A percentile compares a stretch with the other conserved stretches of the same genome.
These are phyloP conservation scores for Spongospora subterranea DNA, from an alignment of 208 protist species.

Conservation along the genomic window DNA sequence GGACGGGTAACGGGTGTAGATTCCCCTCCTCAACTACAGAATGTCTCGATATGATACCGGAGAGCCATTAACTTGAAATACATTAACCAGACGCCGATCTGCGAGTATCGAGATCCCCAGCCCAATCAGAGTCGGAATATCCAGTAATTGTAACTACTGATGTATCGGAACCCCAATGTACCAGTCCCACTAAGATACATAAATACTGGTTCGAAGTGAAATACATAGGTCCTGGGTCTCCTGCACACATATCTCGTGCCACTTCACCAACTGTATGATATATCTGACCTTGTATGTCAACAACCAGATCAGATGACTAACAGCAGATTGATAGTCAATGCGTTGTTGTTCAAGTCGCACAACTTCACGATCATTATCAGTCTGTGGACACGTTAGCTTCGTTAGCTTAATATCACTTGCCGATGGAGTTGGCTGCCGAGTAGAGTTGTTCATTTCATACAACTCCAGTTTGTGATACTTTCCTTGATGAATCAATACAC, in stretches of 20 bases:
- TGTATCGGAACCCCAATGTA: neutral
- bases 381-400: neutral
- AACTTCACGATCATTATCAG: neutral
- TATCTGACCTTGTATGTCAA: conserved; percentile 12
- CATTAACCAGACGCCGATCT: neutral
- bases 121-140: conserved; percentile 32
- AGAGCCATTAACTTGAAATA: neutral
- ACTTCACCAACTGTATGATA: no score
- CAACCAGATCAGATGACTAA: conserved; percentile 31
- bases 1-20: no score
- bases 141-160: neutral
- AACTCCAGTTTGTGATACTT: neutral
- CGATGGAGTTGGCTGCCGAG: neutral
- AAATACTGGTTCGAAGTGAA: neutral
- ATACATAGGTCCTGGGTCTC: neutral
- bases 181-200: neutral
- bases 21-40: no score
- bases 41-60: conserved; percentile 4
- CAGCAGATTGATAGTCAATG: conserved; percentile 27
- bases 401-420: neutral
- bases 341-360: neutral
- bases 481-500: neutral
- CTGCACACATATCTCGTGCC: no score
- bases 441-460: conserved; percentile 14
- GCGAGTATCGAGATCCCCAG: conserved; percentile 10